phyloP scores from a whole-genome alignment of 1,284 basidiomycete genomes.

The Cutaneotrichosporon mucoides region DNA sequence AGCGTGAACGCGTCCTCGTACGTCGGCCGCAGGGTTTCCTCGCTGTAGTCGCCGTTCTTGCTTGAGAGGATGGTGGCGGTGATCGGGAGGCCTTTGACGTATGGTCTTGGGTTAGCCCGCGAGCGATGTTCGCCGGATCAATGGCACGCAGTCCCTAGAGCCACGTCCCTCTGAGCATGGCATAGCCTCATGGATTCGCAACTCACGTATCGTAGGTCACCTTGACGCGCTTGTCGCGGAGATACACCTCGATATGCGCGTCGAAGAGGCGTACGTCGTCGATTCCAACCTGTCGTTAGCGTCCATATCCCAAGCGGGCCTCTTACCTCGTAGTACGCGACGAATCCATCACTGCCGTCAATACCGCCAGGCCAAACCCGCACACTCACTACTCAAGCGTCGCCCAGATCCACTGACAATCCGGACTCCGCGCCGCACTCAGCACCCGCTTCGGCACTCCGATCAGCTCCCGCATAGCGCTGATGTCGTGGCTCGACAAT shows the following conservation, averaged over 20 bases:
- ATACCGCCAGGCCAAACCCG: background rate
- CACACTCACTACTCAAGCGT: slow-evolving; percentile 15
- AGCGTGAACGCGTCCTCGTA: slow-evolving; percentile 50
- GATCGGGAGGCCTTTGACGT: slow-evolving; percentile 50
- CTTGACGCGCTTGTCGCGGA: slow-evolving; percentile 46
- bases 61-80: slow-evolving; percentile 39
- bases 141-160: too few relatives aligned
- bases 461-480: slow-evolving; percentile 50
- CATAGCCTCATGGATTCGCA: slow-evolving; percentile 38
- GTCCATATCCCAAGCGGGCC: too few relatives aligned
- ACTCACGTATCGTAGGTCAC: slow-evolving; percentile 49
- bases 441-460: slow-evolving; percentile 44
- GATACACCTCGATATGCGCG: slow-evolving; percentile 50
- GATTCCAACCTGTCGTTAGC: slow-evolving; percentile 24
- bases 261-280: slow-evolving; percentile 50
- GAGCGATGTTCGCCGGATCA: background rate
- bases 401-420: slow-evolving; percentile 11
- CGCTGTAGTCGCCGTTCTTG: slow-evolving; percentile 35
- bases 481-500: slow-evolving; percentile 48
- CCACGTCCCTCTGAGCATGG: slow-evolving; percentile 20
- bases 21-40: slow-evolving; percentile 43
- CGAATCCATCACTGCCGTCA: slow-evolving; percentile 27
- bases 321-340: slow-evolving; percentile 40
- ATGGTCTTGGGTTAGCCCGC: slow-evolving; percentile 32
- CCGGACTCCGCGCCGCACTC: slow-evolving; percentile 23